Evolutionary conservation across 495 filamentous ascomycete species (phyloP), one percentile per base, ranked within the genome.

Genomic region (Podospora conica): DNA sequence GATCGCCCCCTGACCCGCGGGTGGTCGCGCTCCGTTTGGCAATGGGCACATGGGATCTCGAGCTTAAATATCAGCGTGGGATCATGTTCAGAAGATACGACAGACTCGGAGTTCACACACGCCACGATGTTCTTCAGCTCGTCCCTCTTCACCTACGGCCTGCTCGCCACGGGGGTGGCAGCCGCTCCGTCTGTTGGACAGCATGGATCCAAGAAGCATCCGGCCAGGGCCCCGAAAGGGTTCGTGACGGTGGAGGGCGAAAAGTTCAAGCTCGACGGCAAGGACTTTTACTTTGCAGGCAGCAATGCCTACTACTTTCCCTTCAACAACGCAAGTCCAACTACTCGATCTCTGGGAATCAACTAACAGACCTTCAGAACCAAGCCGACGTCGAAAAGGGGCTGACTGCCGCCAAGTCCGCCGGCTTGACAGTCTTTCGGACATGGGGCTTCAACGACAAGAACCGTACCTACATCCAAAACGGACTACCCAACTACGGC

Each of bases 291-390:
- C 74, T 90, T 85, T 75, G 85, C 87, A 3, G 90, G 90, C 2
- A 87, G 85, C 25, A 92, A 92, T 71, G 77, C 86, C 9, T 93
- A 91, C 75, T 92, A 88, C 81, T 84, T 91, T 29, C 82, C 83
- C 0, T 91, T 90, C 69, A 74, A 72, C 27, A 78, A 75, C 27
- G 81, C 81, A 22, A 9, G 75, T 74, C 53, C 48, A 9, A 27
- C 24, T 3, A 24, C 8, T 31, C 20, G 7, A 8, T 11, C 20
- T 22, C 10, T 11, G 8, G 2, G 20, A 23, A n/a, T n/a, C 7
- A 23, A 12, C 61, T 61, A 3, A 23, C 22, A 63, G 9, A 9
- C 60, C 2, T n/a, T 10, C 27, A 83, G 65, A 82, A 84, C 67
- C 78, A 85, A 66, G 70, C 74, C n/a, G 87, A 91, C 74, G 84